phyloP scores from a whole-genome alignment of 768 basidiomycete genomes.

The Tulasnella calospora region DNA sequence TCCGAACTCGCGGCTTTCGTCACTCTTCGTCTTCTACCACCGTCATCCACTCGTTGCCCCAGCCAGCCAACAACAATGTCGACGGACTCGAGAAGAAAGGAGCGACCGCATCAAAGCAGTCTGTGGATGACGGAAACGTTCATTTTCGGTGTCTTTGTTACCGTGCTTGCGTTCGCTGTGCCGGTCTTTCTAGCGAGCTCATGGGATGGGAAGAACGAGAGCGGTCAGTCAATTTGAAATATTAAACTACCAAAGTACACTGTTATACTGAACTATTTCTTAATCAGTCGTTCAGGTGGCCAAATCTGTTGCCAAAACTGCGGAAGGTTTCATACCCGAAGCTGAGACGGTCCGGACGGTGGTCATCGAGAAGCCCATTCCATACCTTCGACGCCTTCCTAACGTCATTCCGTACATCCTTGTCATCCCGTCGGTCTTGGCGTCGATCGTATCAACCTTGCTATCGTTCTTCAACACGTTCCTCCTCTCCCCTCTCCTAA shows the following conservation, averaged over 20 bases:
- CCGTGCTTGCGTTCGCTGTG: background rate
- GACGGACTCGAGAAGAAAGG: background rate
- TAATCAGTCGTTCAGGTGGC: background rate
- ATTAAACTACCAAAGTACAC: background rate
- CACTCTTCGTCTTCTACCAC: background rate
- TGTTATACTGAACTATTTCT: background rate
- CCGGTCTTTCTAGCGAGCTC: conserved; percentile 6
- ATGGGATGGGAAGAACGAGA: background rate
- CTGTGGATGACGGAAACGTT: conserved; percentile 19
- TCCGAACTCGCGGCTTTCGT: background rate
- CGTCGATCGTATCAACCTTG: conserved; percentile 24
- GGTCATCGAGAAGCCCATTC: background rate
- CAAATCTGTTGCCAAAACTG: background rate
- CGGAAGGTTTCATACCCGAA: background rate
- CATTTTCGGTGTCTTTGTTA: conserved; percentile 14
- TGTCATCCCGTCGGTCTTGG: background rate
- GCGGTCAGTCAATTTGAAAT: background rate
- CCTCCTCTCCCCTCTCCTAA: conserved; percentile 28
- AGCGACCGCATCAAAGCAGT: background rate
- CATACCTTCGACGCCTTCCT: conserved; percentile 4
- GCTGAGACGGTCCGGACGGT: background rate
- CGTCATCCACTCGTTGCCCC: background rate
- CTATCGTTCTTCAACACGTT: conserved; percentile 20
- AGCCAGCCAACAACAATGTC: background rate
- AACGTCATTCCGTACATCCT: conserved; percentile 31